These are phyloP conservation scores for Thalassiosira allenii DNA, from an alignment of 352 stramenopile species.

Conservation along the genomic window DNA sequence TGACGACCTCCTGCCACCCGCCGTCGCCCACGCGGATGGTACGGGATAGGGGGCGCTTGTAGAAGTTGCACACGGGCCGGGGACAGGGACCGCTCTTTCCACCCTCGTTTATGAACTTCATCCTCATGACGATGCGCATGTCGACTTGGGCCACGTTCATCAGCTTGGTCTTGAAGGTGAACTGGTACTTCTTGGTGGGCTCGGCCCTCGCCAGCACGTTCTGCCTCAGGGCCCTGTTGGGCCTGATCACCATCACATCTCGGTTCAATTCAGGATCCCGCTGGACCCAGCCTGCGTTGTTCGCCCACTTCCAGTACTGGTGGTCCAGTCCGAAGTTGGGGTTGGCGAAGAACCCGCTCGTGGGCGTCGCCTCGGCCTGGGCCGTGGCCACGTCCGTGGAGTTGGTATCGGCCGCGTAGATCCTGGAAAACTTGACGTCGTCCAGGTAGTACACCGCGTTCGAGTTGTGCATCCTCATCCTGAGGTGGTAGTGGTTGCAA, in stretches of 20 bases:
- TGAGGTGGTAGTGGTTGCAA: slow-evolving; percentile 56
- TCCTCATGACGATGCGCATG: slow-evolving; percentile 29
- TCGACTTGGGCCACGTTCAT: background rate
- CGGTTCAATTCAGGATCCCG: slow-evolving; percentile 16
- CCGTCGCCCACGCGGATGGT: background rate
- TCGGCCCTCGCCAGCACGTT: slow-evolving; percentile 11
- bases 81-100: slow-evolving; percentile 25
- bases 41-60: slow-evolving; percentile 2
- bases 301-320: slow-evolving; percentile 50
- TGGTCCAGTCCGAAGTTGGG: slow-evolving; percentile 33
- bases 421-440: slow-evolving; percentile 42
- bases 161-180: slow-evolving; percentile 39
- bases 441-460: slow-evolving; percentile 36
- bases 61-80: slow-evolving; percentile 34
- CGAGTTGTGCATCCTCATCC: slow-evolving; percentile 19
- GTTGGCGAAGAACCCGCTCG: slow-evolving; percentile 56
- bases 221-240: slow-evolving; percentile 28
- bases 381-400: background rate
- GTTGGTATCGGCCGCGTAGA: slow-evolving; percentile 14
- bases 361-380: background rate
- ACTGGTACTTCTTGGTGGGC: slow-evolving; percentile 25
- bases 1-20: slow-evolving; percentile 26
- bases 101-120: slow-evolving; percentile 47
- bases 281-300: slow-evolving; percentile 7
- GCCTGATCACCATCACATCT: slow-evolving; percentile 34